Conservation (phyloP, 257 asterid species). For the Salvia miltiorrhiza region DNA sequence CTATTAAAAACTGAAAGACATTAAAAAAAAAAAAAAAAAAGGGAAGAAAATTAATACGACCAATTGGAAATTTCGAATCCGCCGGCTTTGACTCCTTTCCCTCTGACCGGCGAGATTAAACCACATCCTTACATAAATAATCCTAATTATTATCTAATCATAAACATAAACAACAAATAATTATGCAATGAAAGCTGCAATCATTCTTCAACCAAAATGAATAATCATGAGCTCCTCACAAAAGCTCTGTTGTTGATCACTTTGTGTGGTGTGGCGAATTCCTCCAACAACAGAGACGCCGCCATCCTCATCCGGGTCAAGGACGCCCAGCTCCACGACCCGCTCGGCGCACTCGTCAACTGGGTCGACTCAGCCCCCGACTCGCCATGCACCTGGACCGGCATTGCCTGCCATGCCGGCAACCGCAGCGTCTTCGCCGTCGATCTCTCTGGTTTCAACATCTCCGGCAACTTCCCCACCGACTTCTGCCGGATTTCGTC, state of each 20-base stretch:
- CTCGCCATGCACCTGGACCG: constrained; percentile 68
- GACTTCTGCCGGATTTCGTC: constrained; percentile 60
- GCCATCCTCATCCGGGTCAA: constrained; percentile 60
- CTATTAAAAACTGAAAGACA: background rate
- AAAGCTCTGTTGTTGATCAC: constrained; percentile 24
- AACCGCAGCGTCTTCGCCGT: constrained; percentile 45
- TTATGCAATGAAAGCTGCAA: background rate
- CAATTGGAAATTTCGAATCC: too few species aligned
- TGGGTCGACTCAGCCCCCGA: constrained; percentile 44
- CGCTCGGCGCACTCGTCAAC: constrained; percentile 34
- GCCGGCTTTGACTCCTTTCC: too few species aligned
- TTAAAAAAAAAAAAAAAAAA: too few species aligned
- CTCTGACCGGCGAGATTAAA: too few species aligned
- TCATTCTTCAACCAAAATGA: background rate
- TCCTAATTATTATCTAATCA: background rate
- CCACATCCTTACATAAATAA: too few species aligned
- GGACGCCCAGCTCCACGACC: constrained; percentile 42
- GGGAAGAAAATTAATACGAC: too few species aligned
- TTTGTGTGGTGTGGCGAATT: constrained; percentile 8
- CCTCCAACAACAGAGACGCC: constrained; percentile 50
- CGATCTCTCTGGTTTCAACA: constrained; percentile 31
- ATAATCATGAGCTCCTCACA: constrained; percentile 15
- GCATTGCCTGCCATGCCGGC: constrained; percentile 41
- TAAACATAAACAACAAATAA: background rate
- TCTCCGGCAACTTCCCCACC: constrained; percentile 63